Evolutionary conservation across 352 stramenopile species (phyloP), one percentile per base, ranked within the genome.

Genomic region (Phytophthora cactorum): DNA sequence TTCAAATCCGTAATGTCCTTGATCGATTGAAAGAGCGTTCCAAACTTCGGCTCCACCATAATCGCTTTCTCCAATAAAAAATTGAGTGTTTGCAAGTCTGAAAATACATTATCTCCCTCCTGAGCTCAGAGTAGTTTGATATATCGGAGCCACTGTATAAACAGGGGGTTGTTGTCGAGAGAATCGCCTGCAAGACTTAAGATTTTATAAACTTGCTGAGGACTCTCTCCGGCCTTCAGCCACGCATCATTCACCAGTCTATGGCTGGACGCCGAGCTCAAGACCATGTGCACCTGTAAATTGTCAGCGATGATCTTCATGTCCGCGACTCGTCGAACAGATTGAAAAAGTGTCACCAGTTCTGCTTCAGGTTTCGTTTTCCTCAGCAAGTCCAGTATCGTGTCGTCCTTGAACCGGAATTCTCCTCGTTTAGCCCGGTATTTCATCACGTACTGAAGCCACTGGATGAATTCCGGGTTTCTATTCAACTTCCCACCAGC

Each of bases 131-230:
- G 17, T 22, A 51, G 7, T 6, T 51, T 12, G 44, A 51, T 12
- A 28, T 51, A 32, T n/a, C 22, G n/a, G 15, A 51, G 28, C 44
- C 44, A 25, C 14, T 49, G n/a, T 25, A 53, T 55, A 63, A 53
- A 10, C 12, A 66, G 27, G 64, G 43, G 56, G 59, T 72, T 12
- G 50, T 15, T 50, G 28, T n/a, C n/a, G 28, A 38, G 6, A 41
- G 22, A 51, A 5, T 31, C 15, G 6, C 31, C 44, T 32, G 11
- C 22, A 11, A 51, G 44, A 31, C 22, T n/a, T 12, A 51, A 31
- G 10, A 6, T 51, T 7, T 32, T 5, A 9, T n/a, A 51, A 15
- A 51, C 44, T 31, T 32, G 44, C n/a, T 51, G 4, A 5, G 44
- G 44, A 14, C 5, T 29, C 12, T 15, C 1, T 32, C 7, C 5